phyloP scores from a whole-genome alignment of 306 rosid species.

The Nissolia schottii region DNA sequence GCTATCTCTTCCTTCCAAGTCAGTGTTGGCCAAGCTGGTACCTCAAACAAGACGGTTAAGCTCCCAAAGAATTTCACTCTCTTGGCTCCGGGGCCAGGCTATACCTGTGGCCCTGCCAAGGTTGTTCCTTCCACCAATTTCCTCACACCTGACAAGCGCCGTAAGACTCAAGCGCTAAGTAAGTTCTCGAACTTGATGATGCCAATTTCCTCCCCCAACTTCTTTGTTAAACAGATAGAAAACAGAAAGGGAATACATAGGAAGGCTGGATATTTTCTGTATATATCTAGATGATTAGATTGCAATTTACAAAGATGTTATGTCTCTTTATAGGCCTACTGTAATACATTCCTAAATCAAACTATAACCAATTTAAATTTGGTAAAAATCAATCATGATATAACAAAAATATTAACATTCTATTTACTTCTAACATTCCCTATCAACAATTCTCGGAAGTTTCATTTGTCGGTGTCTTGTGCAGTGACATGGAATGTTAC shows the following conservation, averaged over 20 bases:
- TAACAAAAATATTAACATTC: too few relatives aligned
- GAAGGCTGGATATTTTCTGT: too few relatives aligned
- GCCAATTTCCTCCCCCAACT: background rate
- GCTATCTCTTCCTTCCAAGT: slow-evolving; percentile 80
- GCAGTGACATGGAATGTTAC: slow-evolving; percentile 99
- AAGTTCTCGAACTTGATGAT: slow-evolving; percentile 23
- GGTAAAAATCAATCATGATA: too few relatives aligned
- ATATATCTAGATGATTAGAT: too few relatives aligned
- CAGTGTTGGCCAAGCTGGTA: slow-evolving; percentile 79
- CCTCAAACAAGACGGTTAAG: slow-evolving; percentile 78
- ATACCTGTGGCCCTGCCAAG: slow-evolving; percentile 90
- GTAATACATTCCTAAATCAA: too few relatives aligned
- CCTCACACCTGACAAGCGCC: slow-evolving; percentile 66
- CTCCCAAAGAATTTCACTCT: slow-evolving; percentile 87
- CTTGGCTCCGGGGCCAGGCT: slow-evolving; percentile 88
- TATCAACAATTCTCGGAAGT: background rate
- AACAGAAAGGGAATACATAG: too few relatives aligned
- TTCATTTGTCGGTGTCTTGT: background rate
- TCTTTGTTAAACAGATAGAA: too few relatives aligned
- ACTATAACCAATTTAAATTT: too few relatives aligned
- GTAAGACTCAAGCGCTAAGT: slow-evolving; percentile 95
- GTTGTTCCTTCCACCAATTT: slow-evolving; percentile 74
- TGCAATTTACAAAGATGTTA: too few relatives aligned
- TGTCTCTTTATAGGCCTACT: too few relatives aligned
- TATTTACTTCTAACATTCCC: too few relatives aligned